Conservation (phyloP, 2,329 filamentous ascomycete species). For the Microdochium bolleyi region DNA sequence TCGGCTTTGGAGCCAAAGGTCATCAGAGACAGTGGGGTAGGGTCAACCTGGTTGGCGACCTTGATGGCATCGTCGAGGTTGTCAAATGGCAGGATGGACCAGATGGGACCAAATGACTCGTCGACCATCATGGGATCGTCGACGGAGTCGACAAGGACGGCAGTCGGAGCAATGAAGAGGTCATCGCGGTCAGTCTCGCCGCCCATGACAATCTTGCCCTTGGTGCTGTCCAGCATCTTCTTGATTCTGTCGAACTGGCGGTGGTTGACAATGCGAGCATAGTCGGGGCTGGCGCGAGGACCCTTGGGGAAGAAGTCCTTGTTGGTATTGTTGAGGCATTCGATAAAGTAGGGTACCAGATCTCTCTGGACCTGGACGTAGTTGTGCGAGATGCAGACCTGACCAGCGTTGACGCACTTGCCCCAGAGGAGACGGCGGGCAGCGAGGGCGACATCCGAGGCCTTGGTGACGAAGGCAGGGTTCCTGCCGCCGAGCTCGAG, state of each 20-base stretch:
- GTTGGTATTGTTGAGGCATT: constrained; percentile 62
- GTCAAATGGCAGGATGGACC: constrained; percentile 71
- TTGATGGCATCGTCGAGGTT: constrained; percentile 79
- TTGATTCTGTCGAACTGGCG: constrained; percentile 76
- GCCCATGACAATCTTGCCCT: constrained; percentile 80
- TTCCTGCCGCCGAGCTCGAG: constrained; percentile 90
- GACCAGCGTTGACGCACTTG: constrained; percentile 79
- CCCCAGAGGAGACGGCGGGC: constrained; percentile 83
- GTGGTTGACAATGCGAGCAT: constrained; percentile 72
- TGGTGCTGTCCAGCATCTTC: constrained; percentile 78
- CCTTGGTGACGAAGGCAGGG: constrained; percentile 83
- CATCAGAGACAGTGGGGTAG: constrained; percentile 77
- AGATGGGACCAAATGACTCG: constrained; percentile 91
- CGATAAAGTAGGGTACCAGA: constrained; percentile 63
- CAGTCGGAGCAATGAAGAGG: constrained; percentile 83
- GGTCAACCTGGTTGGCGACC: constrained; percentile 71
- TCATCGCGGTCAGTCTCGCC: constrained; percentile 74
- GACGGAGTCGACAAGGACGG: constrained; percentile 70
- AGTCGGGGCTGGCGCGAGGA: constrained; percentile 69
- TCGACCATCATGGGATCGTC: constrained; percentile 73
- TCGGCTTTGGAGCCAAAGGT: constrained; percentile 78
- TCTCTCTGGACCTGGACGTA: constrained; percentile 78
- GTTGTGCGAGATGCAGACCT: constrained; percentile 90
- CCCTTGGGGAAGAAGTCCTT: constrained; percentile 80
- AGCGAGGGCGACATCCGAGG: constrained; percentile 71